Evolutionary conservation across 208 protist species (phyloP), one percentile per base, ranked within the genome.

Genomic region (Trypanosoma lewisi): DNA sequence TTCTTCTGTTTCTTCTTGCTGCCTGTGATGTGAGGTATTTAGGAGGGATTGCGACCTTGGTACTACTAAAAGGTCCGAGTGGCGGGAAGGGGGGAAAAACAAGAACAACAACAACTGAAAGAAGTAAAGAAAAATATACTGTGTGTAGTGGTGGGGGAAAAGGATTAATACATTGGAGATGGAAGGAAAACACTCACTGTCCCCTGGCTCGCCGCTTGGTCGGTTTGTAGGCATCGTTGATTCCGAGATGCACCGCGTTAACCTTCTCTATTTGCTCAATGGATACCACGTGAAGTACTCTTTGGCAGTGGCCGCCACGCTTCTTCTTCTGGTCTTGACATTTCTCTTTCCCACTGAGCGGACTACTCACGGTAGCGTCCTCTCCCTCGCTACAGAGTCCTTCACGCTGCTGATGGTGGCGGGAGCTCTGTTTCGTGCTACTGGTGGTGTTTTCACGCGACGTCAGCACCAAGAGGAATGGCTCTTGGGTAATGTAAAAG

Each of bases 201-300:
- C 12, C n/a, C 14, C 14, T 21, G 4, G 6, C 21, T 48, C 67
- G 25, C 30, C 51, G 47, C 51, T 72, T 0, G 36, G 37, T 50
- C 47, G 31, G 14, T 60, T 72, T 39, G 19, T 65, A 21, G 16
- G 49, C 27, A 9, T 21, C 4, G 25, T 72, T 27, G 67, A 72
- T 45, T 54, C 5, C 27, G 27, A 61, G 17, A 36, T 66, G n/a
- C 67, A 72, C n/a, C 59, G 67, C 14, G 28, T 72, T 55, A 64
- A 54, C 25, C 36, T 72, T 23, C 2, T 48, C 7, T 45, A 72
- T 45, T 37, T 65, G 7, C 14, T 72, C 30, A 51, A n/a, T 21
- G 67, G 67, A 19, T 72, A 72, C 31, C 31, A 48, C 37, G 19
- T 42, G 9, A 25, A 4, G 21, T 72, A 66, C 41, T 72, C 67